phyloP scores from a whole-genome alignment of 148 eudicot genomes.

The Cornus kousa region DNA sequence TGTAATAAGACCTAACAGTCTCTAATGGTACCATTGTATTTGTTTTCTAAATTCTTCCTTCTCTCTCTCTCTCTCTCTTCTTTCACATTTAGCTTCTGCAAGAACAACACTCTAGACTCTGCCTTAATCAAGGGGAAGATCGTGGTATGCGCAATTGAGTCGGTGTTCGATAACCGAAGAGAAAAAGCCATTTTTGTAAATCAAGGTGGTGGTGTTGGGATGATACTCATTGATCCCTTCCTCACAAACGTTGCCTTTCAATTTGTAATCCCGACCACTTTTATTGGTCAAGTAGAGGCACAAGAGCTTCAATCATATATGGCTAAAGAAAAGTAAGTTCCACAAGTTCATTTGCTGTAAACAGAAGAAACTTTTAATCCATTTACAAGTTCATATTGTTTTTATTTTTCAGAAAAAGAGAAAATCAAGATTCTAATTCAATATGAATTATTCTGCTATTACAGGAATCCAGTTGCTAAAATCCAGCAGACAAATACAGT shows the following conservation, averaged over 20 bases:
- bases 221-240: slow-evolving; percentile 35
- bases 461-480: slow-evolving; percentile 40
- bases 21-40: neutral
- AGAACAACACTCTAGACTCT: slow-evolving; percentile 33
- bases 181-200: slow-evolving; percentile 20
- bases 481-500: slow-evolving; percentile 26
- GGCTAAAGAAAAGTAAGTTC: slow-evolving; percentile 31
- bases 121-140: slow-evolving; percentile 33
- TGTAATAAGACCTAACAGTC: neutral
- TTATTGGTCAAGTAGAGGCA: slow-evolving; percentile 30
- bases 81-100: slow-evolving; percentile 29
- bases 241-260: slow-evolving; percentile 18
- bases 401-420: no score
- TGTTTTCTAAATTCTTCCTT: neutral
- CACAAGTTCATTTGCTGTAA: no score
- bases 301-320: slow-evolving; percentile 31
- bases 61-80: neutral
- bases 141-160: slow-evolving; percentile 31
- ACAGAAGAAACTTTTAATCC: neutral
- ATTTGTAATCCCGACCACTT: slow-evolving; percentile 16
- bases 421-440: neutral
- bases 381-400: no score
- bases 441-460: neutral
- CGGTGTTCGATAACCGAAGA: slow-evolving; percentile 3
- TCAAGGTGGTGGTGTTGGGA: slow-evolving; percentile 35